phyloP scores from a whole-genome alignment of 768 basidiomycete genomes.

The Lactarius sanguifluus region DNA sequence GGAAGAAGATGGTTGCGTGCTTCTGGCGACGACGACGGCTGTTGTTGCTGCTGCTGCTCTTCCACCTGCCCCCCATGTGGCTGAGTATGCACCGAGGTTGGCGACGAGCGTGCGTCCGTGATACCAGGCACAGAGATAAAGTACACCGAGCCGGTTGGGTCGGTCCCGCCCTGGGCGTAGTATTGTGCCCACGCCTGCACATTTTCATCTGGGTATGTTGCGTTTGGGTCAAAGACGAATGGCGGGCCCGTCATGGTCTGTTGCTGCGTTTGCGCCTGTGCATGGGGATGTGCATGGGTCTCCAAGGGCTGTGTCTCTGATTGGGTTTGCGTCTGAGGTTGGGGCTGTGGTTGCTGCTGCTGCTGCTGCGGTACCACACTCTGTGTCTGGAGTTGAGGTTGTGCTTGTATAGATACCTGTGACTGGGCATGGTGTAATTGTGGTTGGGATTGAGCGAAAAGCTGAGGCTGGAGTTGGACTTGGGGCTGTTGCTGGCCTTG shows the following conservation, averaged over 20 bases:
- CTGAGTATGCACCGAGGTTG: not conserved
- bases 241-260: conserved; percentile 42
- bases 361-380: conserved; percentile 22
- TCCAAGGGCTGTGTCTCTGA: conserved; percentile 18
- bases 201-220: conserved; percentile 73
- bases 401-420: conserved; percentile 35
- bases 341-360: conserved; percentile 32
- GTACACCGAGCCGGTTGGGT: conserved; percentile 74
- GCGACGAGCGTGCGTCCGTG: conserved; percentile 40
- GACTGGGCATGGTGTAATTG: conserved; percentile 35
- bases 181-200: conserved; percentile 88
- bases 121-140: conserved; percentile 78
- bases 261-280: conserved; percentile 43
- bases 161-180: conserved; percentile 76
- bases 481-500: conserved; percentile 35
- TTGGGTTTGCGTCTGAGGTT: conserved; percentile 33
- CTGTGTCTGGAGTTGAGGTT: conserved; percentile 37
- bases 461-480: conserved; percentile 28
- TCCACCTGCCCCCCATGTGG: not conserved
- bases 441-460: conserved; percentile 20
- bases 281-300: conserved; percentile 28
- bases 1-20: not conserved
- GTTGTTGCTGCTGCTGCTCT: conserved; percentile 19
- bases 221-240: conserved; percentile 59
- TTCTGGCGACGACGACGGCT: not conserved